Evolutionary conservation across 2,329 filamentous ascomycete species (phyloP), one percentile per base, ranked within the genome.

Genomic region (Pyrenophora teres): DNA sequence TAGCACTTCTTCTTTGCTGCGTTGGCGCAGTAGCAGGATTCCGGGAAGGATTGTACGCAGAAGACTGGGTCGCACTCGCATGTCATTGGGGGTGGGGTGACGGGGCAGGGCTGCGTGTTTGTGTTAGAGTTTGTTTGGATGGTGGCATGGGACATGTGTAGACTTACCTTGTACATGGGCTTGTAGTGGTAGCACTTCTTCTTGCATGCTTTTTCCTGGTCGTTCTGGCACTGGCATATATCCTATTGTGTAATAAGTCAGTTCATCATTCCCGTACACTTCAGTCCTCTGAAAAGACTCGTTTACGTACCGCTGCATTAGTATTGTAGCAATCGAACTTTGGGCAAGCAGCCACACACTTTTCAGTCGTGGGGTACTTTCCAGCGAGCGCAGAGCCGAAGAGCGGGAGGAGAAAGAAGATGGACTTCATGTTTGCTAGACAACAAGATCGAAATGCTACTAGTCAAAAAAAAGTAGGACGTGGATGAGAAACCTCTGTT

Each of bases 11-110:
- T 58, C 4, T 47, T 41, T 10, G 52, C 55, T n/a, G 54, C 58
- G 35, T 73, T 71, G 7, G 36, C 46, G 44, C 70, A 73, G 39
- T 65, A 54, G 54, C 70, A 73, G 12, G 59, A 62, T n/a, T 67
- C 46, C 6, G 70, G 69, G 52, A 54, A 69, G 7, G 16, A 30
- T 38, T 59, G 48, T 8, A 48, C 33, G 46, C 67, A 69, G 25
- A 50, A 31, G 5, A 52, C 37, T 4, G 32, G 13, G 10, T 62
- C 60, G 50, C 63, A 68, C 9, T 47, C 46, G 50, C 64, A 70
- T 18, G 36, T 45, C 21, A 32, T 10, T 0, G 16, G 37, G 1
- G 31, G 45, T 5, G 31, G 31, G 3, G 3, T n/a, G 23, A 9
- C n/a, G 21, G 40, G 35, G 35, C 40, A 45, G 25, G 21, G 23